Evolutionary conservation across 2,329 filamentous ascomycete species (phyloP).

Genomic region (Microdochium trichocladiopsis): DNA sequence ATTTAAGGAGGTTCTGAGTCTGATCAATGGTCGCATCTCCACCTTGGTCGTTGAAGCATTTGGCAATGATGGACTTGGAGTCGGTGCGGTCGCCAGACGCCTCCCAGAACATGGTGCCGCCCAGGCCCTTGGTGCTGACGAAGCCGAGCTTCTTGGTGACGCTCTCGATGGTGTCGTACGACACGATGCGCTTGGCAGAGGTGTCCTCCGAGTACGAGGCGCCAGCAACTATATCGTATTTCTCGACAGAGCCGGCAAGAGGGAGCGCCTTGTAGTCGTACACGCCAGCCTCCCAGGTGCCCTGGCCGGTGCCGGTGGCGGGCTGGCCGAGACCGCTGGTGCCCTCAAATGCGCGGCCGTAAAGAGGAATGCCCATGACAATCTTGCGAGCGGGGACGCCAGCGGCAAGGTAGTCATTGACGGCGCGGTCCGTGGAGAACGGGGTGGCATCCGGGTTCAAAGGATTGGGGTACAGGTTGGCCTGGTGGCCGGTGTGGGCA

Average conservation of each 20-base stretch:
- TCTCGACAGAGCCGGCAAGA: slow-evolving; percentile 46
- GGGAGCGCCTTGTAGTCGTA: slow-evolving; percentile 81
- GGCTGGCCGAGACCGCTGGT: slow-evolving; percentile 59
- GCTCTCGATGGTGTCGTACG: slow-evolving; percentile 61
- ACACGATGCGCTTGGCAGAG: slow-evolving; percentile 54
- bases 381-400: slow-evolving; percentile 62
- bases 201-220: slow-evolving; percentile 68
- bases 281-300: slow-evolving; percentile 66
- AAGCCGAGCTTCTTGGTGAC: slow-evolving; percentile 58
- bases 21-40: slow-evolving; percentile 33
- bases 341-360: slow-evolving; percentile 62
- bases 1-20: slow-evolving; percentile 41
- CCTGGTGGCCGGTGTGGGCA: slow-evolving; percentile 55
- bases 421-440: slow-evolving; percentile 59
- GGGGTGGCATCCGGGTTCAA: slow-evolving; percentile 53
- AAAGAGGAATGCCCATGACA: slow-evolving; percentile 73
- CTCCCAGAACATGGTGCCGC: slow-evolving; percentile 85
- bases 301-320: slow-evolving; percentile 58
- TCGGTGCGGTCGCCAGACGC: slow-evolving; percentile 59
- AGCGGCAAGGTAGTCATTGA: slow-evolving; percentile 56
- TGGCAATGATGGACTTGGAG: slow-evolving; percentile 51
- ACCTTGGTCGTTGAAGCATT: slow-evolving; percentile 31
- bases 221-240: slow-evolving; percentile 47
- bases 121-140: slow-evolving; percentile 54
- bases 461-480: slow-evolving; percentile 58